Evolutionary conservation across 305 asterid genomes (phyloP), one percentile per base, ranked within the genome.

Genomic region (Fraxinus nigra): DNA sequence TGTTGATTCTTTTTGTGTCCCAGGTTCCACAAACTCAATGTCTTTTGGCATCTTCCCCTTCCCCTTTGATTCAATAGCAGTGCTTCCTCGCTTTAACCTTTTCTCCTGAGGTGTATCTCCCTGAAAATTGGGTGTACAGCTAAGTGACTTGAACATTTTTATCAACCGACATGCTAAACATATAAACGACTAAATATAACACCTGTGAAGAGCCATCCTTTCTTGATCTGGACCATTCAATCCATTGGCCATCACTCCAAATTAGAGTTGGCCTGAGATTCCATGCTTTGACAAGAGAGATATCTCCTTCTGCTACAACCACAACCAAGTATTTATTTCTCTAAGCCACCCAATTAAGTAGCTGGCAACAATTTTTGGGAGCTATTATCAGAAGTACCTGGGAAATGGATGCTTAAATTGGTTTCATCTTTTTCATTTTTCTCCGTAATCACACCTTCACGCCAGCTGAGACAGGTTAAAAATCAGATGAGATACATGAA

Each of bases 221-320:
- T 83, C 82, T 88, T 78, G 93, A 83, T 81, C 87, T 88, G 83
- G 87, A 80, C 92, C 90, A 89, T 81, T 95, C 99, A 72, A 88
- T 89, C 99, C 99, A 97, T 83, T 92, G 91, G 30, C 91, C 97
- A 84, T 90, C 95, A 76, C 87, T 91, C 99, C 99, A 97, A 46
- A 90, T 75, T 78, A 93, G 89, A 61, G 92, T 90, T 77, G 99
- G 98, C 73, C 99, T 92, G 63, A 97, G 90, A 86, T 93, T 94
- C 94, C 97, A 92, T 35, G 83, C 89, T 88, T 90, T 92, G 78
- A 95, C 94, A 79, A 43, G 70, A 81, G 87, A 84, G 22, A 87
- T 87, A 85, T 92, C 92, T 72, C 89, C 98, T 78, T 88, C 90
- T 75, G 83, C 98, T 95, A 86, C 85, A 84, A 72, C 48, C 78